Conservation (phyloP, 2,329 filamentous ascomycete genomes). For the Verticillium alfalfae region DNA sequence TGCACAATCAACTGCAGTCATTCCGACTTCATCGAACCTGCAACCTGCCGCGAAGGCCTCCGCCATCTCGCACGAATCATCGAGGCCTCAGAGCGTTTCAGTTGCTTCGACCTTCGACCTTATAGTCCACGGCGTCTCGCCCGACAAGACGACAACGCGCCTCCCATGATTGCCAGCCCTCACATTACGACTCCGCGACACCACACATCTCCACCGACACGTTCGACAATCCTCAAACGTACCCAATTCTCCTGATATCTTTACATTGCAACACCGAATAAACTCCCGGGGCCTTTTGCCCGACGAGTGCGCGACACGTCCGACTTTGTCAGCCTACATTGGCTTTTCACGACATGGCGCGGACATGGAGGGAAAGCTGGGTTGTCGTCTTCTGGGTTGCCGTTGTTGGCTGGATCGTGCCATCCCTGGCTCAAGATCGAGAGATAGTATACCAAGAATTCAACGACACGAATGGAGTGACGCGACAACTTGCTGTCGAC, state of each 20-base stretch:
- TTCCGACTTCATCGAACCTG: background rate
- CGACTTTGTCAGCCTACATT: background rate
- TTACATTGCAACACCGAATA: background rate
- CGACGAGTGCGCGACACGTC: background rate
- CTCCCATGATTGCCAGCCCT: background rate
- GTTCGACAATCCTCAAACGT: background rate
- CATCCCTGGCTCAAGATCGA: slow-evolving; percentile 20
- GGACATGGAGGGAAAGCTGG: background rate
- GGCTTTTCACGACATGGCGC: background rate
- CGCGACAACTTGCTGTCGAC: slow-evolving; percentile 48
- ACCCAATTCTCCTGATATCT: background rate
- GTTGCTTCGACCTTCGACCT: background rate
- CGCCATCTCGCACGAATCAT: background rate
- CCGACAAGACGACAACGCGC: background rate
- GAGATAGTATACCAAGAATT: slow-evolving; percentile 34
- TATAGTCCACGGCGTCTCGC: background rate
- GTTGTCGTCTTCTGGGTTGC: slow-evolving; percentile 9
- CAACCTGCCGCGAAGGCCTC: background rate
- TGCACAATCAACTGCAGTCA: background rate
- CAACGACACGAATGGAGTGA: slow-evolving; percentile 36
- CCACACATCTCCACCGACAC: background rate
- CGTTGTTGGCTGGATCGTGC: slow-evolving; percentile 11
- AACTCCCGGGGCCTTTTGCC: background rate
- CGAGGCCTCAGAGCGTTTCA: background rate
- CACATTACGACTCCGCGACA: background rate